These are phyloP conservation scores for Debaryomyces psychrophilus DNA, from an alignment of 1,139 yeast genomes.

Conservation along the genomic window DNA sequence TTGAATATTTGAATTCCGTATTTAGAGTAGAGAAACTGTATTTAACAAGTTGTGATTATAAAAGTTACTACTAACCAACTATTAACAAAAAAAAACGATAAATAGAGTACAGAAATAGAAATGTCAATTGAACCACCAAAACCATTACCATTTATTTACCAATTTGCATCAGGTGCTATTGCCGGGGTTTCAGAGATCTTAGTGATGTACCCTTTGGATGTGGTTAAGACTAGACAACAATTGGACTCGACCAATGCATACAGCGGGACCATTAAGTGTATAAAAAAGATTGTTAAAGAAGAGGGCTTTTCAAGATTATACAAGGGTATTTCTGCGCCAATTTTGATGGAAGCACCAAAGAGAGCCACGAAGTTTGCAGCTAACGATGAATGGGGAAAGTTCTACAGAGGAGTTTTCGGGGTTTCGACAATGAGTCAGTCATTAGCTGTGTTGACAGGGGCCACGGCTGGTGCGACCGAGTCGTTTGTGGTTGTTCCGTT, in stretches of 20 bases:
- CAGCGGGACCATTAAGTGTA: constrained; percentile 81
- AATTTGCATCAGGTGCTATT: constrained; percentile 91
- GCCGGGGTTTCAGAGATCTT: constrained; percentile 98
- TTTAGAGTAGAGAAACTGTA: background rate
- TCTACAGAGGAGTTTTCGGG: constrained; percentile 76
- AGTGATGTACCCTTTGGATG: constrained; percentile 97
- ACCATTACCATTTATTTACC: constrained; percentile 81
- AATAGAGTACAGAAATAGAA: background rate
- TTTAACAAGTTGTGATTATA: background rate
- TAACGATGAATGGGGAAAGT: constrained; percentile 93
- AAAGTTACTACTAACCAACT: background rate
- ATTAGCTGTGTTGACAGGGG: constrained; percentile 89
- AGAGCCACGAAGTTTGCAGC: constrained; percentile 98
- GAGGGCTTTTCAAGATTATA: constrained; percentile 87
- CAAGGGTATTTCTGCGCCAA: constrained; percentile 94
- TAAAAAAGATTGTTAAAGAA: constrained; percentile 76
- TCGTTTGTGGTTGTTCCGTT: constrained; percentile 96
- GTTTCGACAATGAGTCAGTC: constrained; percentile 74
- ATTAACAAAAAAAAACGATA: background rate
- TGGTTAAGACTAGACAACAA: constrained; percentile 97
- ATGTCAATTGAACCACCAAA: constrained; percentile 33
- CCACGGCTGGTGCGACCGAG: constrained; percentile 97
- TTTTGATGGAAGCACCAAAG: constrained; percentile 99
- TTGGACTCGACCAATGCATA: constrained; percentile 72
- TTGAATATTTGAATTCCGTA: background rate